These are phyloP conservation scores for Cornus controversa DNA, from an alignment of 148 eudicot genomes.

Conservation along the genomic window DNA sequence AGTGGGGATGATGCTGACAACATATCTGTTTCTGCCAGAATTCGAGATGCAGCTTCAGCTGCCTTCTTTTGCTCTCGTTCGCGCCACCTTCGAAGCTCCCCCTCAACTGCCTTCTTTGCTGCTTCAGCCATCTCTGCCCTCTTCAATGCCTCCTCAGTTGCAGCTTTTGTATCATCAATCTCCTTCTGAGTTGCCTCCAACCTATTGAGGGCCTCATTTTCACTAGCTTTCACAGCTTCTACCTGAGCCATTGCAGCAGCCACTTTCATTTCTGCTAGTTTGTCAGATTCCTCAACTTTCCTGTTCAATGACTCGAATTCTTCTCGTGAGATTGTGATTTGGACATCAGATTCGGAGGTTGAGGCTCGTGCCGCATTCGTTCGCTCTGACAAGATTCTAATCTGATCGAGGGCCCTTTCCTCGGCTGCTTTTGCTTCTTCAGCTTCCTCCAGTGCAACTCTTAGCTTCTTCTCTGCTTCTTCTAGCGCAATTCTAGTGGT, in stretches of 20 bases:
- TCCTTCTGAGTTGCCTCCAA: conserved; percentile 70
- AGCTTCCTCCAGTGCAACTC: conserved; percentile 58
- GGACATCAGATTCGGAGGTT: conserved; percentile 58
- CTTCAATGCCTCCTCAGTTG: conserved; percentile 67
- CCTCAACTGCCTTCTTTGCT: conserved; percentile 85
- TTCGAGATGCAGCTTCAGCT: conserved; percentile 67
- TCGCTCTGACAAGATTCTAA: conserved; percentile 54
- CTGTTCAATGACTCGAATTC: conserved; percentile 67
- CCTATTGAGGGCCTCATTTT: conserved; percentile 71
- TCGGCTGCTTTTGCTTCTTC: conserved; percentile 79
- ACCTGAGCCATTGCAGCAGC: conserved; percentile 88
- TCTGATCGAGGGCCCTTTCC: conserved; percentile 47
- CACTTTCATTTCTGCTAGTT: conserved; percentile 67
- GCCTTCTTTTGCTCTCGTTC: conserved; percentile 88
- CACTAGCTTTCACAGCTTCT: conserved; percentile 88
- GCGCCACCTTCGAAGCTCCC: conserved; percentile 80
- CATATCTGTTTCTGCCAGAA: conserved; percentile 53
- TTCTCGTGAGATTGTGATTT: conserved; percentile 62
- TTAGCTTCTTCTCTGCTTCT: conserved; percentile 61
- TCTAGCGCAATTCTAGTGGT: conserved; percentile 43
- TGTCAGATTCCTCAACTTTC: conserved; percentile 71
- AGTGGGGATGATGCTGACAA: conserved; percentile 40
- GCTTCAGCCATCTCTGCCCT: conserved; percentile 77
- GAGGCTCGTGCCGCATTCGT: conserved; percentile 66
- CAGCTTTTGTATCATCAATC: conserved; percentile 61